Evolutionary conservation across 306 rosid species (phyloP).

Genomic region (Cucurbita ficifolia): DNA sequence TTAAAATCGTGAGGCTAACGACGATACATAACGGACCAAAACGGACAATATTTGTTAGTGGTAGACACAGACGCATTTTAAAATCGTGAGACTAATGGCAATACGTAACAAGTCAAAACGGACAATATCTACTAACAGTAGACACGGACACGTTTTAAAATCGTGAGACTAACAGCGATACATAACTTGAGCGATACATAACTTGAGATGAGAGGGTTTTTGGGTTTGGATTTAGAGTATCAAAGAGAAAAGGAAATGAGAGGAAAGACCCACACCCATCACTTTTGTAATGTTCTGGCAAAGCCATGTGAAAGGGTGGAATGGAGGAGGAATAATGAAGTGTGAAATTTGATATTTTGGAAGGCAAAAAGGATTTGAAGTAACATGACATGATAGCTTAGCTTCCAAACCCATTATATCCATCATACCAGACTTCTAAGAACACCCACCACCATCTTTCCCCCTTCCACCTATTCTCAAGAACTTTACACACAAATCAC

Average conservation of each 20-base stretch:
- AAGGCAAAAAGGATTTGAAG: constrained; percentile 1
- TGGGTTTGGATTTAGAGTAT: neutral
- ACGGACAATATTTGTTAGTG: too few relatives aligned
- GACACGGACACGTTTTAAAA: too few relatives aligned
- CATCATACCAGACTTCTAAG: neutral
- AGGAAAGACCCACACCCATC: neutral
- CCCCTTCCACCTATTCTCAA: neutral
- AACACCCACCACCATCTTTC: neutral
- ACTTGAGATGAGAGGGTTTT: neutral
- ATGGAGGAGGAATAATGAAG: neutral
- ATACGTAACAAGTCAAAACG: too few relatives aligned
- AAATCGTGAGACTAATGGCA: too few relatives aligned
- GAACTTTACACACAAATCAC: neutral
- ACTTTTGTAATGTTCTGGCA: neutral
- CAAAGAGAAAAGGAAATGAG: neutral
- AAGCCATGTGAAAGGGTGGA: neutral
- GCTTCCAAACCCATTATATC: neutral
- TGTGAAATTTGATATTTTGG: neutral
- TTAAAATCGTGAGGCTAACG: too few relatives aligned
- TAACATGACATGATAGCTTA: constrained; percentile 3
- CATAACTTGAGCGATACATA: too few relatives aligned
- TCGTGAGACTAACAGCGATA: too few relatives aligned
- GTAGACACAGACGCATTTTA: too few relatives aligned
- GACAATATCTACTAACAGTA: too few relatives aligned
- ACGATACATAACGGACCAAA: too few relatives aligned